Base-by-base conservation (phyloP, 2,329 filamentous ascomycete genomes). In the Ambrosiella cleistominuta region DNA sequence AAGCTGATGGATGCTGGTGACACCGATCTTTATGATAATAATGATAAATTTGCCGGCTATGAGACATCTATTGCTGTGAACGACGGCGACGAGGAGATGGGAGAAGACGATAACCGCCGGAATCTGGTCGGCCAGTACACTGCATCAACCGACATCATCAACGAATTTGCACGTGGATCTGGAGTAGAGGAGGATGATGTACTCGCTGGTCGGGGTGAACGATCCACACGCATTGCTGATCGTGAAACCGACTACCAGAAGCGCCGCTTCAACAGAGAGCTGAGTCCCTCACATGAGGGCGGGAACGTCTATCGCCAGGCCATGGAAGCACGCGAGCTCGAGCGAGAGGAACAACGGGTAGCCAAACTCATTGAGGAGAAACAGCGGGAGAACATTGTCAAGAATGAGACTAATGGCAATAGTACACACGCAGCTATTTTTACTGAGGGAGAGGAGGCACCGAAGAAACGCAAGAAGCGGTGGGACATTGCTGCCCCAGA, bases 211-310 rank as follows among this genome's bases (percentile, higher is more conserved):
- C 81, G 84, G 64, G 79, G 80, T 64, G 93, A 97, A 74, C 87
- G 91, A 72, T 87, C 88, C 69, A 89, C 86, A 60, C 84, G 91
- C 65, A 97, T 98, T 67, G 77, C 84, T 61, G 91, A 94, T 68
- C 85, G 93, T 66, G 91, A 97, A 74, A 94, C 89, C 62, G 91
- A 97, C 67, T 98, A 98, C 69, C 94, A 98, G 72, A 95, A 95
- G 72, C 87, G 90, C 63, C 83, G 90, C 61, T 94, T 95, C 70
- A 84, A 95, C 68, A 88, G 93, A 62, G 83, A 81, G 56, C 76
- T 97, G 62, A 93, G 88, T 19, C 89, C 90, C 3, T 89, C 87
- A 7, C 83, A 88, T 66, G 80, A 80, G 58, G 84, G 89, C 64
- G 88, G 87, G 15, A 77, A 86, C 62, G 91, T 82, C 61, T 98